phyloP scores from a whole-genome alignment of 768 basidiomycete species.

The Lentinus brumalis region DNA sequence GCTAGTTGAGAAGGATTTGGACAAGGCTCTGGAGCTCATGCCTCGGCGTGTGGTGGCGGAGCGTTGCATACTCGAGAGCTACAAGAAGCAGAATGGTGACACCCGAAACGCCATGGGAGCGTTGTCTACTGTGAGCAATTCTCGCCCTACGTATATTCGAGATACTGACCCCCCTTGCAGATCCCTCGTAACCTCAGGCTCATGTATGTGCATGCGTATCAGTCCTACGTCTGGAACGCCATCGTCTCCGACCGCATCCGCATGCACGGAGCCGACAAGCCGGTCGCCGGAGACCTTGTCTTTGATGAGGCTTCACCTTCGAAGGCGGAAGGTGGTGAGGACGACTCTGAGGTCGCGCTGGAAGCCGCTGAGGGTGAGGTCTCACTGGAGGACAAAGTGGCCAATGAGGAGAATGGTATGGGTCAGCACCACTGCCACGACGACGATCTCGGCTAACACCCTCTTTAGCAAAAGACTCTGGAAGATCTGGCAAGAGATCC shows the following conservation, averaged over 20 bases:
- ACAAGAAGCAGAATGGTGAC: slow-evolving; percentile 76
- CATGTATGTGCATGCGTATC: slow-evolving; percentile 99
- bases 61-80: slow-evolving; percentile 88
- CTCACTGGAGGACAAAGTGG: slow-evolving; percentile 13
- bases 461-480: slow-evolving; percentile 18
- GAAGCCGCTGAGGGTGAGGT: slow-evolving; percentile 36
- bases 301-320: slow-evolving; percentile 49
- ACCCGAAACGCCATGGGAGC: slow-evolving; percentile 87
- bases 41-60: slow-evolving; percentile 94
- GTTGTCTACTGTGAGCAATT: slow-evolving; percentile 68
- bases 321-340: slow-evolving; percentile 35
- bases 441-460: neutral
- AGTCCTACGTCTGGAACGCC: slow-evolving; percentile 98
- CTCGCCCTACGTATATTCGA: neutral
- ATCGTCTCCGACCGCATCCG: slow-evolving; percentile 93
- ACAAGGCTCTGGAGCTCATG: slow-evolving; percentile 82
- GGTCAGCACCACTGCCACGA: slow-evolving; percentile 7
- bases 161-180: slow-evolving; percentile 42
- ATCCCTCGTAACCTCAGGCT: slow-evolving; percentile 93
- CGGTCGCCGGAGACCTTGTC: slow-evolving; percentile 90
- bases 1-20: slow-evolving; percentile 80
- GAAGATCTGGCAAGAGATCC: slow-evolving; percentile 27
- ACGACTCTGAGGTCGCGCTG: slow-evolving; percentile 27
- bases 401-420: slow-evolving; percentile 23
- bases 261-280: slow-evolving; percentile 68